Evolutionary conservation across 805 yeast species (phyloP).

Genomic region (Henningerozyma blattae): DNA sequence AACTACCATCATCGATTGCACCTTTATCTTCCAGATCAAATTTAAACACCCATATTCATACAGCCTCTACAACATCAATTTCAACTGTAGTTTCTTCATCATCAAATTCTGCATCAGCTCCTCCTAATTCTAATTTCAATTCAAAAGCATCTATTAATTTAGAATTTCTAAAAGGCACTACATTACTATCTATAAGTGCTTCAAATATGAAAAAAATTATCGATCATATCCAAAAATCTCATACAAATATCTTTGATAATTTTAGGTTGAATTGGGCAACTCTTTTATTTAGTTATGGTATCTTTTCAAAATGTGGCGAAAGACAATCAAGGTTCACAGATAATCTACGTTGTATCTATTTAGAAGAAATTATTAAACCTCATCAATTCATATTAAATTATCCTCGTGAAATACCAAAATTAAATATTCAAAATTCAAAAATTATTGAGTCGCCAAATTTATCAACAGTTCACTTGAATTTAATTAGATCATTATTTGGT

Average conservation of each 20-base stretch:
- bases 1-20: no score
- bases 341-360: constrained; percentile 31
- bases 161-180: constrained; percentile 7
- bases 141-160: no score
- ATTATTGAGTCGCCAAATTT: constrained; percentile 4
- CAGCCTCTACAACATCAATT: no score
- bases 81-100: no score
- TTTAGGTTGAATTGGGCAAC: constrained; percentile 27
- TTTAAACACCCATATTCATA: no score
- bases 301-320: constrained; percentile 29
- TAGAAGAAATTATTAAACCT: constrained; percentile 21
- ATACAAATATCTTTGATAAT: constrained; percentile 7
- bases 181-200: constrained; percentile 13
- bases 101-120: constrained; percentile 16
- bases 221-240: not conserved
- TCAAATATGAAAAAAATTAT: constrained; percentile 4
- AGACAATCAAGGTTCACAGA: constrained; percentile 1
- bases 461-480: constrained; percentile 25
- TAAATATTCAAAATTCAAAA: constrained; percentile 7
- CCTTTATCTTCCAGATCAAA: no score
- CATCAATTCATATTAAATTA: constrained; percentile 10
- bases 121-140: no score
- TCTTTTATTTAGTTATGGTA: constrained; percentile 37
- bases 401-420: constrained; percentile 6
- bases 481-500: constrained; percentile 33